These are phyloP conservation scores for Lomentospora prolificans DNA, from an alignment of 2,329 filamentous ascomycete species.

Conservation along the genomic window DNA sequence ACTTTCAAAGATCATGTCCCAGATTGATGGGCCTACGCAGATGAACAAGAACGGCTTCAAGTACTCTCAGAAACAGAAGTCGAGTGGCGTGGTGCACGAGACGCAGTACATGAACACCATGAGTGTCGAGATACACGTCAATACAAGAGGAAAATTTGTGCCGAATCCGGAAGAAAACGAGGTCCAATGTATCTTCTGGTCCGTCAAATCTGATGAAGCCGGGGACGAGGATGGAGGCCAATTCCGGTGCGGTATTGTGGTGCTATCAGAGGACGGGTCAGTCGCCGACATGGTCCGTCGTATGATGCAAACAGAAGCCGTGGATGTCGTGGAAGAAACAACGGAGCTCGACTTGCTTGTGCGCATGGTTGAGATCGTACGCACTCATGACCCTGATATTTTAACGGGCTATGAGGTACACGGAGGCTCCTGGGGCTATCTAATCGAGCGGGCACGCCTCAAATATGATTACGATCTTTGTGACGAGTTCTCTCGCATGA, in stretches of 20 bases:
- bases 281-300: conserved; percentile 52
- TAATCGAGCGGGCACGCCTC: conserved; percentile 77
- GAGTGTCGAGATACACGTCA: conserved; percentile 88
- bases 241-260: conserved; percentile 57
- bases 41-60: conserved; percentile 75
- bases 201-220: conserved; percentile 66
- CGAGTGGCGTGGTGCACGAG: conserved; percentile 71
- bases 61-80: conserved; percentile 67
- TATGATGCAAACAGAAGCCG: conserved; percentile 52
- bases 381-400: conserved; percentile 78
- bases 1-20: conserved; percentile 48
- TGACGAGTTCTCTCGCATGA: conserved; percentile 85
- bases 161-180: conserved; percentile 89
- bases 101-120: conserved; percentile 93
- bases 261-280: conserved; percentile 53
- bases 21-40: conserved; percentile 83
- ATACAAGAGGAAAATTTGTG: conserved; percentile 68
- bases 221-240: conserved; percentile 26
- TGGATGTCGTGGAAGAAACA: conserved; percentile 62
- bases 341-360: conserved; percentile 80
- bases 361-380: conserved; percentile 78
- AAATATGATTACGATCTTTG: conserved; percentile 88
- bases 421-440: conserved; percentile 86
- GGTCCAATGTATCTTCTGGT: conserved; percentile 84
- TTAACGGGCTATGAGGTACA: conserved; percentile 93